Evolutionary conservation across 2,329 filamentous ascomycete species (phyloP).

Genomic region (Volutella citrinella): DNA sequence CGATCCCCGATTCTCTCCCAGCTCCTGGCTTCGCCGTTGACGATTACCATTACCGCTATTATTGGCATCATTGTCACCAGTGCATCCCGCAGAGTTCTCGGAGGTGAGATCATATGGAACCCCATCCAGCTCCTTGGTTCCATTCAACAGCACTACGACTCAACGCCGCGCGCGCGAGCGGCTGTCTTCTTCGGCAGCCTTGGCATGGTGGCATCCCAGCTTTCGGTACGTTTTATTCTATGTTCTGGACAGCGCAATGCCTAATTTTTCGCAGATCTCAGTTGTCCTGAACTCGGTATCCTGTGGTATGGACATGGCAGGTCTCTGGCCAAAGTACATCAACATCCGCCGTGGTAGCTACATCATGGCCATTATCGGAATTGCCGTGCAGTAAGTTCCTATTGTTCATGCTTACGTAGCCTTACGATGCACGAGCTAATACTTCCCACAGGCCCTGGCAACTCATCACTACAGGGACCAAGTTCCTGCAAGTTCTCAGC

Average conservation of each 20-base stretch:
- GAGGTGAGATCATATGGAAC: conserved; percentile 23
- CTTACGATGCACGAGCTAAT: too few relatives aligned
- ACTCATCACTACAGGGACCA: conserved; percentile 24
- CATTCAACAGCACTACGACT: conserved; percentile 25
- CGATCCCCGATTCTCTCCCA: conserved; percentile 19
- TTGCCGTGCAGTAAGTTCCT: conserved; percentile 21
- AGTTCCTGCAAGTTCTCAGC: conserved; percentile 24
- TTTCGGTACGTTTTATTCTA: too few relatives aligned
- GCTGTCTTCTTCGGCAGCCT: conserved; percentile 24
- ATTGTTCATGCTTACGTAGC: background rate
- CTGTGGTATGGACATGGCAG: conserved; percentile 54
- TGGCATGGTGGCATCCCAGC: conserved; percentile 23
- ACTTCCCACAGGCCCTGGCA: conserved; percentile 21
- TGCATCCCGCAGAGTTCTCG: conserved; percentile 18
- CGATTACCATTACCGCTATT: conserved; percentile 25
- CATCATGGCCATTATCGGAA: conserved; percentile 42
- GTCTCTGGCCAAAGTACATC: conserved; percentile 49
- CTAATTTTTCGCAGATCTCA: too few relatives aligned
- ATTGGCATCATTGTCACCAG: conserved; percentile 24
- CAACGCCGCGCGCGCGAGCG: conserved; percentile 18
- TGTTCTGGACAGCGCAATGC: too few relatives aligned
- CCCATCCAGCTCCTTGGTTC: conserved; percentile 21
- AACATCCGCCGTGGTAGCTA: conserved; percentile 54
- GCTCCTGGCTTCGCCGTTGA: conserved; percentile 20
- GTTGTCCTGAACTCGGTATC: conserved; percentile 46